A percentile compares a stretch with the other conserved stretches of the same genome.
phyloP scores from a whole-genome alignment of 106 monocot species.

The Allium fistulosum region DNA sequence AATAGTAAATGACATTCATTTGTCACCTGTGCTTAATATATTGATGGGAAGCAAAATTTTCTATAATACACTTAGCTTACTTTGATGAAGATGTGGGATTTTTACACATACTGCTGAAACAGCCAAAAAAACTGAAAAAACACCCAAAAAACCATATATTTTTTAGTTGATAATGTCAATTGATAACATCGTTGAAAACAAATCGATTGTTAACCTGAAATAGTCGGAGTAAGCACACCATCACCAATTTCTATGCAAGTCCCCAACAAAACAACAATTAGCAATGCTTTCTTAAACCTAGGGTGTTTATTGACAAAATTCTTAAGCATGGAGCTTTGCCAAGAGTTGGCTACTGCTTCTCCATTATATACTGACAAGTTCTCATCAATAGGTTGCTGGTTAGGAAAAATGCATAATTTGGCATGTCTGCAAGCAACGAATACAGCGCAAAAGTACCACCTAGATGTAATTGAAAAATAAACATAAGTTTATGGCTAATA shows the following conservation, averaged over 20 bases:
- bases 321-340: conserved; percentile 34
- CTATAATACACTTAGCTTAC: conserved; percentile 17
- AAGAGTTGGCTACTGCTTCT: conserved; percentile 28
- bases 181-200: background rate
- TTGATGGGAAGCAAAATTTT: background rate
- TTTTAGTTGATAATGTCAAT: background rate
- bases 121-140: conserved; percentile 64
- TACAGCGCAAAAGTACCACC: conserved; percentile 86
- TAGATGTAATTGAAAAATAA: background rate
- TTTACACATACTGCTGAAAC: conserved; percentile 59
- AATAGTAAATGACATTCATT: too few relatives aligned
- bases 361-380: conserved; percentile 46
- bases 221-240: conserved; percentile 78
- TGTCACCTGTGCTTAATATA: too few relatives aligned
- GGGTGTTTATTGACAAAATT: conserved; percentile 46
- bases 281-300: conserved; percentile 25
- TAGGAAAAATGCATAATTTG: conserved; percentile 50
- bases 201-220: conserved; percentile 43
- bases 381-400: conserved; percentile 70
- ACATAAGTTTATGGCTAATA: too few relatives aligned
- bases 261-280: conserved; percentile 58
- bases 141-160: background rate
- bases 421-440: conserved; percentile 73
- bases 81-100: conserved; percentile 51
- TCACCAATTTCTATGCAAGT: conserved; percentile 76